Evolutionary conservation across 345 rosid species (phyloP).

Genomic region (Gossypium sturtianum): DNA sequence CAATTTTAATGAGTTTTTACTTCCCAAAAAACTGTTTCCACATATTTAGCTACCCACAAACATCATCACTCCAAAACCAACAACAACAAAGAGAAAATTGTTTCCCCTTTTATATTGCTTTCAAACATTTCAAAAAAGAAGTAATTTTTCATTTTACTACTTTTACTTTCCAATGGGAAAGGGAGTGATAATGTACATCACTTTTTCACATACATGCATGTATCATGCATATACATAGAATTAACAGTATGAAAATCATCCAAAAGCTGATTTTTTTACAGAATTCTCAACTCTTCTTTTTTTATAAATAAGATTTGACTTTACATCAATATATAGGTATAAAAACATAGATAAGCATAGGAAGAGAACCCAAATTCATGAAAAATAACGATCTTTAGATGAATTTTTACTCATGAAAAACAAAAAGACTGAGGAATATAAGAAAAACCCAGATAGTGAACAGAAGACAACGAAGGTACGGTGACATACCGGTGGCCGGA

Average conservation of each 20-base stretch:
- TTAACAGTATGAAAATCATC: not conserved
- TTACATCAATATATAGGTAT: not conserved
- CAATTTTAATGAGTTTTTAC: not conserved
- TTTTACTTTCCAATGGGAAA: not conserved
- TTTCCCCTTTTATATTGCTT: not conserved
- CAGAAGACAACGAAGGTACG: not conserved
- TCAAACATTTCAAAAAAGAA: not conserved
- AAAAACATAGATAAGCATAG: not conserved
- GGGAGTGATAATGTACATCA: not conserved
- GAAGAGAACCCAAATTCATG: not conserved
- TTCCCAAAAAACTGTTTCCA: not conserved
- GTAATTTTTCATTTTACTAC: too few species aligned
- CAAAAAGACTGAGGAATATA: not conserved
- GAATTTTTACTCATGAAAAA: not conserved
- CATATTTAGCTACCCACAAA: not conserved
- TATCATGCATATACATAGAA: not conserved
- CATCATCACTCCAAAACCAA: not conserved
- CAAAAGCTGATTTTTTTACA: not conserved
- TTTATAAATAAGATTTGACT: not conserved
- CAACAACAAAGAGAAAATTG: not conserved
- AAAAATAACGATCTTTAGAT: not conserved
- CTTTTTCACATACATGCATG: not conserved
- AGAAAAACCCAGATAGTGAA: not conserved
- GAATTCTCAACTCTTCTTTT: not conserved
- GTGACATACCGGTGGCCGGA: not conserved